These are phyloP conservation scores for Cystofilobasidium macerans DNA, from an alignment of 768 basidiomycete genomes.

Conservation along the genomic window DNA sequence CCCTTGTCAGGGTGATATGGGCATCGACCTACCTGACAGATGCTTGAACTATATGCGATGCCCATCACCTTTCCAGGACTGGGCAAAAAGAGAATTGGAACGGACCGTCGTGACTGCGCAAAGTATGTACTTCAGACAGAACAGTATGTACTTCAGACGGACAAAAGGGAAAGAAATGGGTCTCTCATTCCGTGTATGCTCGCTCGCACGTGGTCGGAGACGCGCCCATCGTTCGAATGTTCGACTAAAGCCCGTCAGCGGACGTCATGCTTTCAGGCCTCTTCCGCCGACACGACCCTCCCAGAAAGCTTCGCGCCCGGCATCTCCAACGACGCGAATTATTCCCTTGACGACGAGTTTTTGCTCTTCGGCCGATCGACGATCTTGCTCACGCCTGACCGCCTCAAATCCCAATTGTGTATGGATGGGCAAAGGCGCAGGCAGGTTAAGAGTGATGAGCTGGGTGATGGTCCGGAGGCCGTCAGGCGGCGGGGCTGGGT, in stretches of 20 bases:
- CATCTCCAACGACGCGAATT: conserved; percentile 4
- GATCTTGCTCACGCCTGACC: not conserved
- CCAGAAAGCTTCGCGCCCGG: conserved; percentile 1
- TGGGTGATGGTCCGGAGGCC: conserved; percentile 6
- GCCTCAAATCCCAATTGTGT: not conserved
- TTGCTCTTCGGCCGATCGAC: not conserved
- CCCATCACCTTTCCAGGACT: too few species aligned
- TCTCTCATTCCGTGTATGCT: not conserved
- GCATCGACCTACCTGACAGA: too few species aligned
- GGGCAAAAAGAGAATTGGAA: not conserved
- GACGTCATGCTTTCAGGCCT: too few species aligned
- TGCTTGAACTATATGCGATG: too few species aligned
- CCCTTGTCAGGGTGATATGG: too few species aligned
- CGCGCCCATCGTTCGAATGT: too few species aligned
- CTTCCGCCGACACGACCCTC: not conserved
- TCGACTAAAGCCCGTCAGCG: too few species aligned
- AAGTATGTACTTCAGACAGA: not conserved
- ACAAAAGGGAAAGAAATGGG: not conserved
- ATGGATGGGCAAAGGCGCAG: not conserved
- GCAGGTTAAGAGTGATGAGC: not conserved
- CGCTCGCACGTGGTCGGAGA: too few species aligned
- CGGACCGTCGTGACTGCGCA: not conserved
- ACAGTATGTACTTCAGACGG: too few species aligned
- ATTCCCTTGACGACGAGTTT: not conserved
- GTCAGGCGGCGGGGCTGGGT: not conserved